Evolutionary conservation across 75 land plant species (phyloP), one percentile per base, ranked within the genome.

Genomic region (Cunninghamia lanceolata): DNA sequence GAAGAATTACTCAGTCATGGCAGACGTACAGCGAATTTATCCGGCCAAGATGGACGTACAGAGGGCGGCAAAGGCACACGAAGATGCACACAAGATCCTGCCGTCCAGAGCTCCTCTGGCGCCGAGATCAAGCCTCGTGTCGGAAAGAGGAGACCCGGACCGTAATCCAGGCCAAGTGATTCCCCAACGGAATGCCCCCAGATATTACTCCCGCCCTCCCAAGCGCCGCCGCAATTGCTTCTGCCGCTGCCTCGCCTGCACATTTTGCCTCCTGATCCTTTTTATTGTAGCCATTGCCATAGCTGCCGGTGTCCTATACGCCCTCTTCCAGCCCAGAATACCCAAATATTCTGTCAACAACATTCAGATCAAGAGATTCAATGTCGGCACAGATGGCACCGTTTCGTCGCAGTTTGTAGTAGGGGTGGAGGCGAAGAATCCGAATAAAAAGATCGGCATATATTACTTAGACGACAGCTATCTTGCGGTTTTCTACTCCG

Each of bases 391-490:
- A 4, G 82, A 88, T 85, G 21, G 66, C 38, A 89, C 80, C 36
- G 79, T 93, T 50, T 83, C 90, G 73, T 91, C 97, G 2, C 84
- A 85, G 85, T 91, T 95, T 87, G 82, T 87, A 34, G 90, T 93
- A 70, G 91, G 82, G 87, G 86, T 96, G 68, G 88, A 87, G 32
- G 93, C 96, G 38, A 45, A 82, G 34, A 96, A 96, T 82, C 97
- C 97, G 16, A 96, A 96, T 91, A 88, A 90, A 86, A 93, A 92
- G 84, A 96, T 95, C 40, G 94, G 95, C 32, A 96, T 96, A 42
- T 89, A 93, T 89, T 95, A 96, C 86, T 89, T 90, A 43, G 86
- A 88, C 45, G 88, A 88, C 39, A 87, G 93, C 45, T 71, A 87
- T 38, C 52, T 93, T 42, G 88, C 89, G n/a, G 92, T 93, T 19